These are phyloP conservation scores for Sonneratia caseolaris DNA, from an alignment of 345 rosid genomes.

Conservation along the genomic window DNA sequence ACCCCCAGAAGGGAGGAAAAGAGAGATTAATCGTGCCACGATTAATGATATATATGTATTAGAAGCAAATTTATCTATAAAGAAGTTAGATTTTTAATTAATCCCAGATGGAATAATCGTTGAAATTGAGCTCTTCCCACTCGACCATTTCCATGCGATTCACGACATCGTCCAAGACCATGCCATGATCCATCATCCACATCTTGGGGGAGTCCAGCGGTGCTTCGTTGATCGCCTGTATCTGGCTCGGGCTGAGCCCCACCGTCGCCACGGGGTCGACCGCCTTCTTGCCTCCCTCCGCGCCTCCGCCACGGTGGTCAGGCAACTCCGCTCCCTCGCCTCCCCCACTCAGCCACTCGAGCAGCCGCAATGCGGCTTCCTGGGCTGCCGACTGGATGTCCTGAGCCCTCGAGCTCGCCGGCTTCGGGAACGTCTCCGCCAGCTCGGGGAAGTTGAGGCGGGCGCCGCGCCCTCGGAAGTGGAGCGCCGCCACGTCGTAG, in stretches of 20 bases:
- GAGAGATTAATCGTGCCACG: too few species aligned
- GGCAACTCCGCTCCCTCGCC: neutral
- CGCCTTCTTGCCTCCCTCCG: slow-evolving; percentile 1
- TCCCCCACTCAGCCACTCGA: slow-evolving; percentile 13
- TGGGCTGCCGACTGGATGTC: slow-evolving; percentile 75
- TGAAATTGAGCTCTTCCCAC: slow-evolving; percentile 1
- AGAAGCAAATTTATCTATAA: neutral
- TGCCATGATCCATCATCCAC: slow-evolving; percentile 34
- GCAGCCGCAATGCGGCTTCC: slow-evolving; percentile 37
- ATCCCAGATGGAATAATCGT: slow-evolving; percentile 15
- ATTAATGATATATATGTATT: neutral
- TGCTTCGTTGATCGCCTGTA: slow-evolving; percentile 70
- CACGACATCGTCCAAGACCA: too few species aligned
- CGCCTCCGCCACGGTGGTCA: neutral
- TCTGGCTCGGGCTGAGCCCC: slow-evolving; percentile 60
- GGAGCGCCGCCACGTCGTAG: slow-evolving; percentile 70
- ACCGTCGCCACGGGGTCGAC: slow-evolving; percentile 28
- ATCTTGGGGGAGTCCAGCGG: slow-evolving; percentile 70
- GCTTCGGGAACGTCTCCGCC: slow-evolving; percentile 32
- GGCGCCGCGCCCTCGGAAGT: slow-evolving; percentile 52
- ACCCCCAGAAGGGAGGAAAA: too few species aligned
- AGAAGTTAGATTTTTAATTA: neutral
- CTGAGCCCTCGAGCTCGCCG: slow-evolving; percentile 40
- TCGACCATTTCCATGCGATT: neutral
- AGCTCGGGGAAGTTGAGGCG: slow-evolving; percentile 67